Percentiles rank a stretch among this genome's conserved stretches.
These are phyloP conservation scores for Paecilomyces variotii DNA, from an alignment of 2,329 filamentous ascomycete species.

Conservation along the genomic window DNA sequence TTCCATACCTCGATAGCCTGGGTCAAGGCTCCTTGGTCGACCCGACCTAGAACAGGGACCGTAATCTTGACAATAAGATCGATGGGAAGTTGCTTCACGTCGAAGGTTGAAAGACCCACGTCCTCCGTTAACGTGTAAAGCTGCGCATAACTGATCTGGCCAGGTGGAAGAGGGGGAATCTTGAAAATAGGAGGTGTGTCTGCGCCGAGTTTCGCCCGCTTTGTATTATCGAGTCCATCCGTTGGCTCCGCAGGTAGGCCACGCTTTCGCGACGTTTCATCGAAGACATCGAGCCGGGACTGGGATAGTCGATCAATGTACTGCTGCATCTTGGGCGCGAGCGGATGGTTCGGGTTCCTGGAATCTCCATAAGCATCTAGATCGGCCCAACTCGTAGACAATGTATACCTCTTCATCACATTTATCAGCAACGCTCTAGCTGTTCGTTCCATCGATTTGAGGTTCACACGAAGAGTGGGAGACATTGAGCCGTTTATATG, in stretches of 20 bases:
- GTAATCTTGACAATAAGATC: constrained; percentile 72
- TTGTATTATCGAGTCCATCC: constrained; percentile 66
- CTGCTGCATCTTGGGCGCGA: constrained; percentile 72
- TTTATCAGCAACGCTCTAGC: constrained; percentile 76
- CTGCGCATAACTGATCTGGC: constrained; percentile 70
- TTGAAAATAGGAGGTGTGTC: constrained; percentile 42
- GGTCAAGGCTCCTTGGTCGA: constrained; percentile 61
- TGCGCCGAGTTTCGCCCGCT: constrained; percentile 64
- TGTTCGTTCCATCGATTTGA: constrained; percentile 93
- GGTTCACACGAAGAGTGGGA: constrained; percentile 68
- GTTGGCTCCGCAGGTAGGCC: constrained; percentile 61
- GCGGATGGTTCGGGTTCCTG: constrained; percentile 72
- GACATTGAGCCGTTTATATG: constrained; percentile 70
- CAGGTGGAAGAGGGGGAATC: constrained; percentile 64
- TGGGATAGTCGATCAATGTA: constrained; percentile 77
- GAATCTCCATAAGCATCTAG: constrained; percentile 13
- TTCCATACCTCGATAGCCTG: constrained; percentile 61
- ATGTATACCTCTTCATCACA: constrained; percentile 62
- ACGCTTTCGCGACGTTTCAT: constrained; percentile 70
- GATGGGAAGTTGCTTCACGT: constrained; percentile 69
- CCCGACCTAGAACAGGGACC: constrained; percentile 65
- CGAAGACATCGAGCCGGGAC: constrained; percentile 67
- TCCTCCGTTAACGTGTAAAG: constrained; percentile 80
- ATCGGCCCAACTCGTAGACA: neutral
- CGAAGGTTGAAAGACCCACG: constrained; percentile 65